phyloP scores from a whole-genome alignment of 108 stramenopile species.

The Cyclostephanos invisitatus region DNA sequence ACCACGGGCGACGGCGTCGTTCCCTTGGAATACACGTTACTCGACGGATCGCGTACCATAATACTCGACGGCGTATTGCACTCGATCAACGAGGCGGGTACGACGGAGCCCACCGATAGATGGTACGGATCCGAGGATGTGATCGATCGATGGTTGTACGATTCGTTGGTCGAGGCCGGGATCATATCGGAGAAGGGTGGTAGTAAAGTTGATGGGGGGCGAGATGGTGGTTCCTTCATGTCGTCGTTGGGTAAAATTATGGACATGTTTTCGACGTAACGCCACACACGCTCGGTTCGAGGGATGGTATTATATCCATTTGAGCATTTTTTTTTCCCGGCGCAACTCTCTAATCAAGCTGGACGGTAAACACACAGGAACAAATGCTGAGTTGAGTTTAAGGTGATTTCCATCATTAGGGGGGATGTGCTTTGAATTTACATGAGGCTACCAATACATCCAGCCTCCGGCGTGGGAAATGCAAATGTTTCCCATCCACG shows the following conservation, averaged over 20 bases:
- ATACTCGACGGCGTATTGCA: slow-evolving; percentile 80
- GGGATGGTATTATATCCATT: too few relatives aligned
- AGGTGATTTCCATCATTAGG: too few relatives aligned
- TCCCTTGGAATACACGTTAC: slow-evolving; percentile 68
- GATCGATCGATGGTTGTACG: slow-evolving; percentile 75
- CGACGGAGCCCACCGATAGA: slow-evolving; percentile 65
- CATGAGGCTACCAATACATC: too few relatives aligned
- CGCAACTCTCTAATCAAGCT: too few relatives aligned
- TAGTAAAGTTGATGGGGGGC: not conserved
- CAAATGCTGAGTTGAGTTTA: too few relatives aligned
- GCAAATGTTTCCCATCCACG: too few relatives aligned
- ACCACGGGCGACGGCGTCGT: slow-evolving; percentile 86
- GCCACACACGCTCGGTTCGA: too few relatives aligned
- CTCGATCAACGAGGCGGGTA: slow-evolving; percentile 84
- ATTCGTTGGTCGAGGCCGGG: slow-evolving; percentile 41
- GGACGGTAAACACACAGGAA: too few relatives aligned
- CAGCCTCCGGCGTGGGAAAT: too few relatives aligned
- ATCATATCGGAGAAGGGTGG: not conserved
- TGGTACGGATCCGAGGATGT: slow-evolving; percentile 88
- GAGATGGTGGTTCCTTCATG: not conserved
- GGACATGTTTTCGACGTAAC: not conserved
- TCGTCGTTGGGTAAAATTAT: not conserved
- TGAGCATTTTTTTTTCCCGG: too few relatives aligned
- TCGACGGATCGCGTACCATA: slow-evolving; percentile 76
- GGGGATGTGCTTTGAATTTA: too few relatives aligned